Percentiles rank a stretch among this genome's conserved stretches.
Conservation (phyloP, 441 rosid genomes). For the Omphalea diandra region DNA sequence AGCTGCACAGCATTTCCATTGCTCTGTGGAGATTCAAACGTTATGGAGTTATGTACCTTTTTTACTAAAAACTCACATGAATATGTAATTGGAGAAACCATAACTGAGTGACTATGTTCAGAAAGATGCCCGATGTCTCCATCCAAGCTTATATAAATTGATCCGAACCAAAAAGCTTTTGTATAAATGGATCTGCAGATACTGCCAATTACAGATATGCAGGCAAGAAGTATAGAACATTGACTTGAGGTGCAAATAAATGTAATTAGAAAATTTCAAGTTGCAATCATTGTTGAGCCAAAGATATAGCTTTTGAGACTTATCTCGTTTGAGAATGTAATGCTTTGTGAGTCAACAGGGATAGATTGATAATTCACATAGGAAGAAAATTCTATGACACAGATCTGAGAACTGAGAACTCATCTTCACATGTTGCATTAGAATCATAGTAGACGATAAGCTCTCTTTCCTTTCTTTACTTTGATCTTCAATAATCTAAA, state of each 20-base stretch:
- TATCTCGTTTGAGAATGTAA: too few relatives aligned
- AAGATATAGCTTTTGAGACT: background rate
- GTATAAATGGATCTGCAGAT: background rate
- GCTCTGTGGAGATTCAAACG: background rate
- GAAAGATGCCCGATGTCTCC: background rate
- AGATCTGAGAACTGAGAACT: background rate
- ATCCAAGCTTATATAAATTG: background rate
- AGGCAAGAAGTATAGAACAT: background rate
- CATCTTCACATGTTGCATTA: background rate
- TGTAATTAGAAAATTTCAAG: background rate
- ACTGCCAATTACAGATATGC: background rate
- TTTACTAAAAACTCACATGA: background rate
- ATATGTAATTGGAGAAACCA: background rate
- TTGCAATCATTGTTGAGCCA: background rate
- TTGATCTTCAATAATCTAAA: slow-evolving; percentile 14
- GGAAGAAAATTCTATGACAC: background rate
- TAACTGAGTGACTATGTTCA: background rate
- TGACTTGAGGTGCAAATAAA: background rate
- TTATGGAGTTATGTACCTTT: too few relatives aligned
- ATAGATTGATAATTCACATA: background rate
- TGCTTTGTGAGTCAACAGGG: too few relatives aligned
- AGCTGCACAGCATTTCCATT: background rate
- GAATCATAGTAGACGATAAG: background rate
- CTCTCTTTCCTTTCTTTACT: background rate
- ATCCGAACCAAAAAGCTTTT: too few relatives aligned